Base-by-base conservation (phyloP, 179 eudicot genomes). In the Beta corolliflora region DNA sequence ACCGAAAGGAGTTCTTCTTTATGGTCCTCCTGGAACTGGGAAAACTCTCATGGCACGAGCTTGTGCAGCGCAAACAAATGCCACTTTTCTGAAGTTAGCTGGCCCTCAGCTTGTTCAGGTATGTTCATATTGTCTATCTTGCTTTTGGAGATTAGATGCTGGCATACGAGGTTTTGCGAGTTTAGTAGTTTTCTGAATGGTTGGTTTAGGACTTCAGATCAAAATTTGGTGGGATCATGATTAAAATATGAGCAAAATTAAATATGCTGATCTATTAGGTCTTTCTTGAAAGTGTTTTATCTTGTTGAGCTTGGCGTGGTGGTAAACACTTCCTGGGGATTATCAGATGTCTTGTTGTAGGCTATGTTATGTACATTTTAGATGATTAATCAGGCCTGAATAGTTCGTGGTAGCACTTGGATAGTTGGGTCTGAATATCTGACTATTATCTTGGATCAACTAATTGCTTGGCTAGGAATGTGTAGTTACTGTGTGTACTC, bases 81-180 rank as follows among this genome's bases (percentile, higher is more conserved):
- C 99, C 84, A 94, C 99, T 78, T 96, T 94, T 83, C 81, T 96
- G 80, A 95, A 95, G 91, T 82, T 95, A 73, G 99, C 98, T 23
- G 99, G 99, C 53, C 99, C 99, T 76, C 98, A 94, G 88, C 98
- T 95, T 76, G 99, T 95, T 68, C 99, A 95, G 97, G 98, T 95
- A 70, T 66, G 87, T 55, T 67, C n/a, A 46, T 61, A 14, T 48
- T 7, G 29, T 70, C 73, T 71, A 58, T 46, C 63, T 73, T 59
- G 10, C 25, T 67, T 9, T 53, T 76, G 75, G 9, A 55, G 41
- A 9, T 44, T 21, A 76, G 11, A 54, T 31, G 36, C 79, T 45
- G 69, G 12, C n/a, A 45, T 41, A n/a, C 11, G 5, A 44, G 11
- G 19, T 31, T 5, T 74, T 54, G 10, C 7, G 11, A 21, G 76